A percentile compares a stretch with the other conserved stretches of the same genome.
These are phyloP conservation scores for Phytophthora europaea DNA, from an alignment of 352 stramenopile genomes.

Conservation along the genomic window DNA sequence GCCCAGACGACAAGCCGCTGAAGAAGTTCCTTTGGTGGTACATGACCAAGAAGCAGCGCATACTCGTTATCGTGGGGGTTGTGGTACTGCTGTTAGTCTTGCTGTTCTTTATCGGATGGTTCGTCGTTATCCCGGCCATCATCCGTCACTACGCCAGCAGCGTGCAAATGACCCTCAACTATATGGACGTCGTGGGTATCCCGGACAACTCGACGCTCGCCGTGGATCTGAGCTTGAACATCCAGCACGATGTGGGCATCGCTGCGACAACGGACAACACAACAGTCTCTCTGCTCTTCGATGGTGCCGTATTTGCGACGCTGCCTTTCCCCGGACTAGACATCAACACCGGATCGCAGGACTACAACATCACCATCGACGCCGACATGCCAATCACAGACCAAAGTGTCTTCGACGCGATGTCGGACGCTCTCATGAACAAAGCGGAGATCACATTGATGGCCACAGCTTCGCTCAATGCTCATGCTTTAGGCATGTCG, in stretches of 20 bases:
- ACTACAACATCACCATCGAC: slow-evolving; percentile 62
- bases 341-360: slow-evolving; percentile 46
- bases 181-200: slow-evolving; percentile 65
- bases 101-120: slow-evolving; percentile 64
- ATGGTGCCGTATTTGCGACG: slow-evolving; percentile 49
- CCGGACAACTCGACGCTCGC: slow-evolving; percentile 46
- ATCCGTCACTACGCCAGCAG: slow-evolving; percentile 63
- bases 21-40: slow-evolving; percentile 63
- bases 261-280: slow-evolving; percentile 54
- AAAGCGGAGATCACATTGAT: slow-evolving; percentile 49
- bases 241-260: slow-evolving; percentile 53
- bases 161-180: slow-evolving; percentile 66
- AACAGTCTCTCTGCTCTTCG: slow-evolving; percentile 51
- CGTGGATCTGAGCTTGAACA: slow-evolving; percentile 60
- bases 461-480: slow-evolving; percentile 43
- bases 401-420: slow-evolving; percentile 49
- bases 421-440: slow-evolving; percentile 51
- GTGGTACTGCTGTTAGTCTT: slow-evolving; percentile 49
- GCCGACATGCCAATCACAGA: slow-evolving; percentile 50
- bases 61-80: slow-evolving; percentile 45
- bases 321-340: slow-evolving; percentile 57
- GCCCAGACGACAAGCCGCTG: slow-evolving; percentile 18
- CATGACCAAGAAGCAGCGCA: slow-evolving; percentile 60
- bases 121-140: slow-evolving; percentile 63
- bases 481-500: slow-evolving; percentile 51